Evolutionary conservation across 805 yeast species (phyloP), one percentile per base, ranked within the genome.

Genomic region (Kregervanrija delftensis): DNA sequence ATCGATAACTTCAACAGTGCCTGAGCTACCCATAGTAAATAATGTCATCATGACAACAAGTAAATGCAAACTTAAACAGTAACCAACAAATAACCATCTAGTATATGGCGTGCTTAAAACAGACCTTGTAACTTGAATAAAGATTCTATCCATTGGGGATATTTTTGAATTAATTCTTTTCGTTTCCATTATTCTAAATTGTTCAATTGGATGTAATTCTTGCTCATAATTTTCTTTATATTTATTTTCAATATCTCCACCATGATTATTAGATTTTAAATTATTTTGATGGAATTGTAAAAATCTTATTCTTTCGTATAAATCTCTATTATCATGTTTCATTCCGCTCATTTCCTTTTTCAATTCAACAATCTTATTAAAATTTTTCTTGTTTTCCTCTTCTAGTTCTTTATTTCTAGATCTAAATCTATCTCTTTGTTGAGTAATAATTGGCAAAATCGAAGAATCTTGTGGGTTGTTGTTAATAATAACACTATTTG

Each of bases 381-480:
- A 70, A 49, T 76, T 79, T 51, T 76, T 77, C 60, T 85, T 80
- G 34, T 82, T 56, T 55, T 88, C 95, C 45, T 84, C 84, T 61
- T 91, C 98, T 44, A 93, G 72, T 59, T 87, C 96, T 46, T 76
- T 77, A 56, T 84, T 87, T 44, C 88, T 74, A n/a, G 77, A 74
- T 55, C 95, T 80, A 70, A 90, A 89, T 50, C 99, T 71, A 63
- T 91, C 99, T 61, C 99, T 79, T 67, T 91, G 99, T 58, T 91
- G 90, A 11, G 96, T 89, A 30, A 93, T 79, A 43, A 91, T 88
- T 1, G 95, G 95, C 41, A 91, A 64, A 30, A 90, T 77, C 4
- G 80, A 74, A 11, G 70, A 57, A 42, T 75, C 77, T 48, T 59
- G 59, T 8, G 33, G 39, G 31, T 15, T 28, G 6, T 15, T 28